A percentile compares a stretch with the other conserved stretches of the same genome.
These are phyloP conservation scores for Hypoxylon sp. DNA, from an alignment of 2,329 filamentous ascomycete genomes.

Conservation along the genomic window DNA sequence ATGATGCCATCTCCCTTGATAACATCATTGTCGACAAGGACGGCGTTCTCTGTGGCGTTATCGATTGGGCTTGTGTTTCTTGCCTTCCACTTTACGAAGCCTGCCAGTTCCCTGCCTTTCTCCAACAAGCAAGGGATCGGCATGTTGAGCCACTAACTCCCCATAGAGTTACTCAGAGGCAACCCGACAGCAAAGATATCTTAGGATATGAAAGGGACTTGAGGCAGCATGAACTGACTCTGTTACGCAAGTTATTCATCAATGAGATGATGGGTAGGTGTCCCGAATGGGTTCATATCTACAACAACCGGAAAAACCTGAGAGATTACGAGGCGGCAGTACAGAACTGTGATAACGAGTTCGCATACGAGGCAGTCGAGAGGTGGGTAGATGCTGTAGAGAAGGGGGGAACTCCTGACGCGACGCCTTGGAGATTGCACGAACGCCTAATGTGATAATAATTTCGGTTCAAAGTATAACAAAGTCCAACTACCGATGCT, in stretches of 20 bases:
- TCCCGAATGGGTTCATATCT: conserved; percentile 48
- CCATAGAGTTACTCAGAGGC: conserved; percentile 12
- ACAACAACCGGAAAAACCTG: conserved; percentile 23
- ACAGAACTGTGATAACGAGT: conserved; percentile 52
- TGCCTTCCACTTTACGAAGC: conserved; percentile 53
- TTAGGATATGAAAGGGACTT: conserved; percentile 40
- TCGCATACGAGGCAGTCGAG: conserved; percentile 43
- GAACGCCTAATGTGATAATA: conserved; percentile 35
- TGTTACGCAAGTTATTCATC: conserved; percentile 49
- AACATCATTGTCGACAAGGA: conserved; percentile 56
- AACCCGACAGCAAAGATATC: conserved; percentile 8
- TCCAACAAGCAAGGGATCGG: conserved; percentile 48
- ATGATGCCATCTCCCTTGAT: conserved; percentile 53
- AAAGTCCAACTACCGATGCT: background rate
- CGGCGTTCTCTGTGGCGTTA: conserved; percentile 51
- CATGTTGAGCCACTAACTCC: conserved; percentile 37
- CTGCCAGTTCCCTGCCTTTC: conserved; percentile 54
- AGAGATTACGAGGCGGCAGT: conserved; percentile 54
- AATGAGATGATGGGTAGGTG: conserved; percentile 45
- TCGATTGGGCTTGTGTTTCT: conserved; percentile 57
- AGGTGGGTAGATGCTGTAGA: conserved; percentile 49
- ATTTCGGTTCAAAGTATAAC: background rate
- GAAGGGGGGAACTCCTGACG: conserved; percentile 4
- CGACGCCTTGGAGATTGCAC: conserved; percentile 38
- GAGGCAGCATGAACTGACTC: conserved; percentile 49